phyloP scores from a whole-genome alignment of 1,284 basidiomycete genomes.

The Porodaedalea pini region DNA sequence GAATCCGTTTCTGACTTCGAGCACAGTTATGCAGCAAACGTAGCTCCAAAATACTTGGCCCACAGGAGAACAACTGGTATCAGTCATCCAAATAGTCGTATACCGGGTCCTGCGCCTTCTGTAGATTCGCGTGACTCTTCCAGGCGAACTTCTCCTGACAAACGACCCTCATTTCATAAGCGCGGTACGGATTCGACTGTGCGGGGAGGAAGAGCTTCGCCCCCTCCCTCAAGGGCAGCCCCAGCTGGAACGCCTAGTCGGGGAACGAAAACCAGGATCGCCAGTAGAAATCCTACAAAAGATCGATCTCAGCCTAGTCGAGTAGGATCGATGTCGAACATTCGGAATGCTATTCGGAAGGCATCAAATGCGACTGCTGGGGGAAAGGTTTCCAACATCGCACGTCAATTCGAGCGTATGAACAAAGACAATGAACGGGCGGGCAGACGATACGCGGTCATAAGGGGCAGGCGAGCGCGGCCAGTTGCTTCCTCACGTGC shows the following conservation, averaged over 20 bases:
- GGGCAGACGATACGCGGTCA: constrained; percentile 69
- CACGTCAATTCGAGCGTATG: constrained; percentile 75
- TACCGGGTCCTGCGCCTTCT: constrained; percentile 47
- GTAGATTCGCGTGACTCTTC: constrained; percentile 60
- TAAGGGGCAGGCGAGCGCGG: constrained; percentile 86
- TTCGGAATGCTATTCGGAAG: constrained; percentile 53
- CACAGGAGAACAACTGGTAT: constrained; percentile 41
- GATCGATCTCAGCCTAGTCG: constrained; percentile 47
- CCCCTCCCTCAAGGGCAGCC: constrained; percentile 31
- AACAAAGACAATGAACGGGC: constrained; percentile 64
- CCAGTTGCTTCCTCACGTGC: constrained; percentile 89
- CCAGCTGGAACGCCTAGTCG: constrained; percentile 27
- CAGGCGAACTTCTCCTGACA: constrained; percentile 68
- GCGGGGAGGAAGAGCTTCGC: constrained; percentile 42
- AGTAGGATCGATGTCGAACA: constrained; percentile 36
- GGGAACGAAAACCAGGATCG: constrained; percentile 4
- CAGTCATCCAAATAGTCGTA: constrained; percentile 37
- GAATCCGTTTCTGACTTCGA: constrained; percentile 81
- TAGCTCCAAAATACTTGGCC: constrained; percentile 66
- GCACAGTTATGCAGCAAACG: constrained; percentile 84
- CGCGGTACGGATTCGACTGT: constrained; percentile 35
- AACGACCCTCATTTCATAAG: constrained; percentile 40
- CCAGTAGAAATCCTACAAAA: constrained; percentile 29
- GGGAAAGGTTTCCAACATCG: constrained; percentile 69
- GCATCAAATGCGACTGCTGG: constrained; percentile 39